These are phyloP conservation scores for Skeletonema costatum DNA, from an alignment of 108 stramenopile genomes.

Conservation along the genomic window DNA sequence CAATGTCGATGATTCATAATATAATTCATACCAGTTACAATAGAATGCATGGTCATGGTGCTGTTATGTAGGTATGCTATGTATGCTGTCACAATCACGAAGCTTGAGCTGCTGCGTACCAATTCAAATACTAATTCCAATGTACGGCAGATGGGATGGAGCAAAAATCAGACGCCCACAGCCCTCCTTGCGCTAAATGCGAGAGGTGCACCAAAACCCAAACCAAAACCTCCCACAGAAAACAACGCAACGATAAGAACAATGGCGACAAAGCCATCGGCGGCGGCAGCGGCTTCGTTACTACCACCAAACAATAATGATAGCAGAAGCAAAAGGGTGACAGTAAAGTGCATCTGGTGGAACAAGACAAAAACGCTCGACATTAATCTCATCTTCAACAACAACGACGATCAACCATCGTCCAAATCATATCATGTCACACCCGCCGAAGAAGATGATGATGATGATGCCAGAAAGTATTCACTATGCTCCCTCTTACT, in stretches of 20 bases:
- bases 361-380: neutral
- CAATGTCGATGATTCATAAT: too few species aligned
- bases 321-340: neutral
- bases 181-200: too few species aligned
- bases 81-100: too few species aligned
- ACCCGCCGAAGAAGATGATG: neutral
- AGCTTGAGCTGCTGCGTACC: too few species aligned
- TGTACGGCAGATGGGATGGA: too few species aligned
- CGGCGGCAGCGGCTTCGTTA: neutral
- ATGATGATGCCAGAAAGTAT: neutral
- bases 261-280: neutral
- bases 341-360: neutral
- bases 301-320: neutral
- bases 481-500: conserved; percentile 3
- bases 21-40: too few species aligned
- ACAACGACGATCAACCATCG: neutral
- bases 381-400: neutral
- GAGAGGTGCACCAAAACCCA: too few species aligned
- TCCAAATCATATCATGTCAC: neutral
- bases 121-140: too few species aligned
- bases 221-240: neutral
- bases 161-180: too few species aligned
- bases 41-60: too few species aligned
- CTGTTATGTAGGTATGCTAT: too few species aligned
- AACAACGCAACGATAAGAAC: neutral